Evolutionary conservation across 148 eudicot species (phyloP).

Genomic region (Chenopodium suecicum): DNA sequence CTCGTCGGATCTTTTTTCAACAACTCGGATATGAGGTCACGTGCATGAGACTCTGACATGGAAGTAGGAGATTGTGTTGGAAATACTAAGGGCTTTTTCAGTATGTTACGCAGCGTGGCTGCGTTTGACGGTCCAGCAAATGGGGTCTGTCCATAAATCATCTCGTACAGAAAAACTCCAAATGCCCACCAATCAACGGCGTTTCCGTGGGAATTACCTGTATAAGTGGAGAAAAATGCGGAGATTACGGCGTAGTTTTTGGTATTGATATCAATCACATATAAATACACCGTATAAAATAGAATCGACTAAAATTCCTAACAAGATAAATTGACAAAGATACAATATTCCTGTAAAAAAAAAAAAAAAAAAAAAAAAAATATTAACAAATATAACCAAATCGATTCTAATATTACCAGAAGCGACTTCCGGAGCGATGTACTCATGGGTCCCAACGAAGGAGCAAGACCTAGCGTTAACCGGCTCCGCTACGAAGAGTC

Average conservation of each 20-base stretch:
- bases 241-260: too few species aligned
- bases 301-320: too few species aligned
- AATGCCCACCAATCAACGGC: constrained; percentile 96
- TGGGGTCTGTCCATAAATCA: constrained; percentile 83
- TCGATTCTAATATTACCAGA: constrained; percentile 33
- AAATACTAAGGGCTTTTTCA: constrained; percentile 54
- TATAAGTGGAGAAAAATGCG: too few species aligned
- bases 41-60: constrained; percentile 49
- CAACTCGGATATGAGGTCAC: constrained; percentile 57
- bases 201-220: constrained; percentile 57
- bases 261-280: too few species aligned
- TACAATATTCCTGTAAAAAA: too few species aligned
- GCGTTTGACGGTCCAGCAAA: constrained; percentile 54
- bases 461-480: constrained; percentile 75
- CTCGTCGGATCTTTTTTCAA: constrained; percentile 51
- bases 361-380: too few species aligned
- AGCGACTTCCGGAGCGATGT: constrained; percentile 88
- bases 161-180: constrained; percentile 77
- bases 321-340: too few species aligned
- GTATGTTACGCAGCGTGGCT: constrained; percentile 60
- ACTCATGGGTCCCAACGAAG: constrained; percentile 92
- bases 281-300: too few species aligned
- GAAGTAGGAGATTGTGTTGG: constrained; percentile 45
- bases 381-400: too few species aligned
- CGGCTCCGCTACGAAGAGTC: constrained; percentile 80